Conservation (phyloP, 257 asterid genomes). For the Penstemon eatonii region DNA sequence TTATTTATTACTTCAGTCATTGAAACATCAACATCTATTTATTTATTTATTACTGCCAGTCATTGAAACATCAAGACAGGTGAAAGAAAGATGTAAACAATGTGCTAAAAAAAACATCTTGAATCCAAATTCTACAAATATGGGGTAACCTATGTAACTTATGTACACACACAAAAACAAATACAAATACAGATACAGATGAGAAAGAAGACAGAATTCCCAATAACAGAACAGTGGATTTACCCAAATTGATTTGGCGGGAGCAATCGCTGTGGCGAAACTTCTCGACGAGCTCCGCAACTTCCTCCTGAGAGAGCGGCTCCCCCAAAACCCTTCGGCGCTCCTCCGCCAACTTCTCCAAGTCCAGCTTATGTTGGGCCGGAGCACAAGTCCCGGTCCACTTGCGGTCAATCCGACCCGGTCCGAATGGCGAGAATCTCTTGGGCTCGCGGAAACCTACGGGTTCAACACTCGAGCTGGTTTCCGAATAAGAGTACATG, state of each 20-base stretch:
- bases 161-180: not conserved
- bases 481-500: constrained; percentile 82
- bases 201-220: not conserved
- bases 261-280: constrained; percentile 72
- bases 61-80: no score
- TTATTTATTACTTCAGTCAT: no score
- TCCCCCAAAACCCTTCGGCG: constrained; percentile 57
- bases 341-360: constrained; percentile 53
- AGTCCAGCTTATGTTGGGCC: constrained; percentile 37
- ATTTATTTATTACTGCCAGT: no score
- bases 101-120: not conserved
- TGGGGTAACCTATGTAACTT: no score
- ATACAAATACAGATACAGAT: not conserved
- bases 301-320: constrained; percentile 65
- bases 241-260: constrained; percentile 87
- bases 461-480: constrained; percentile 56
- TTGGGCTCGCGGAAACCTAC: constrained; percentile 78
- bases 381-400: constrained; percentile 87
- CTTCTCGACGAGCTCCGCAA: constrained; percentile 75
- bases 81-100: no score
- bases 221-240: not conserved
- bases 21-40: no score
- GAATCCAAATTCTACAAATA: not conserved
- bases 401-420: constrained; percentile 72
- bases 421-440: constrained; percentile 83